Base-by-base conservation (phyloP, 192 early-diverging fungal species). In the Linderina pennispora region DNA sequence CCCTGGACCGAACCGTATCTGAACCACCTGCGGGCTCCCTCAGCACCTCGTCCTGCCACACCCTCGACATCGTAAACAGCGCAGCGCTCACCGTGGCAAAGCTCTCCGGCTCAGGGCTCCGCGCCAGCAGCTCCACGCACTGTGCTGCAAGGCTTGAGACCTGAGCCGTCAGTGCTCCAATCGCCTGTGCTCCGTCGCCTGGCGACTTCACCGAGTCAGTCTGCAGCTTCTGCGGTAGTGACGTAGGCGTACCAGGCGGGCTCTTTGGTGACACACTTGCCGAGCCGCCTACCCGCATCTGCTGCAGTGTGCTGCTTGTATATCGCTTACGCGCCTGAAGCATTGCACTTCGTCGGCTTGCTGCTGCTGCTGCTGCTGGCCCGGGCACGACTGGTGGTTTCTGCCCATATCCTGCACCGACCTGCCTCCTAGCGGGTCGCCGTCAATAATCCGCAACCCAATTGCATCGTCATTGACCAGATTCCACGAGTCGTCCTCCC, bases 11-110 rank as follows among this genome's bases (percentile, higher is more conserved):
- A 31, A 31, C 11, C 28, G 6, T 5, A 31, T 31, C 28, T 31
- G 28, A 5, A 5, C 6, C 28, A 31, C 11, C 11, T 8, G 28
- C 28, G n/a, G n/a, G n/a, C 22, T 38, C 20, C 8, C 49, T 17
- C 7, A 55, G 43, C 3, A 57, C 53, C 48, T 68, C 65, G 36
- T 68, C 65, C 46, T 68, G 65, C 65, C 65, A 68, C 1, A 52
- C 57, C 13, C 50, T 50, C 23, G 65, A 47, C 22, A 68, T 23
- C 0, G 45, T 45, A 14, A 42, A 48, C 43, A 68, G 53, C 41
- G 50, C 58, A 2, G 50, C 58, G 14, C 50, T 40, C 20, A 61
- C 32, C 0, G 32, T 21, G n/a, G 22, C 15, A 37, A 61, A 11
- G 8, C 17, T n/a, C 26, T 13, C 19, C 17, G 22, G 36, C 11